A percentile compares a stretch with the other conserved stretches of the same genome.
phyloP scores from a whole-genome alignment of 495 filamentous ascomycete genomes.

The Penicillium taxi region DNA sequence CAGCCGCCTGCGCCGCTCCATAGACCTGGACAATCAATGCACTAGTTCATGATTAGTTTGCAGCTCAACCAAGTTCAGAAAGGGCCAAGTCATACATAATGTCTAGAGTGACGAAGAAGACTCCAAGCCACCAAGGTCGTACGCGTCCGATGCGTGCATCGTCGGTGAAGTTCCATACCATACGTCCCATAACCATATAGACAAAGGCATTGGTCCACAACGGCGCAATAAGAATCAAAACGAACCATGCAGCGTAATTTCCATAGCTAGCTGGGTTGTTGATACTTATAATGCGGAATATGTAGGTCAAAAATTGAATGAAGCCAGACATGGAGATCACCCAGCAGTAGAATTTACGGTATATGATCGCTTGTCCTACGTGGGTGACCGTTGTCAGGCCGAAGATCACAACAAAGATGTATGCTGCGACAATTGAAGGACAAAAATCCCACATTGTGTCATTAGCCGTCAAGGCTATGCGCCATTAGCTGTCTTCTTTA shows the following conservation, averaged over 20 bases:
- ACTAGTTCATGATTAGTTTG: conserved; percentile 5
- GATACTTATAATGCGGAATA: conserved; percentile 26
- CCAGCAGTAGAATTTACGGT: conserved; percentile 42
- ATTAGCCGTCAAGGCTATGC: conserved; percentile 1
- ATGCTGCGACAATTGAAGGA: conserved; percentile 12
- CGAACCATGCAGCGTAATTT: conserved; percentile 21
- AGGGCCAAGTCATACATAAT: conserved; percentile 7
- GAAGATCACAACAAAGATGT: conserved; percentile 33
- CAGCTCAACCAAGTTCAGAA: neutral
- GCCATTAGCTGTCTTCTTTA: neutral
- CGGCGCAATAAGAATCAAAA: conserved; percentile 21
- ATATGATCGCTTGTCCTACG: conserved; percentile 31
- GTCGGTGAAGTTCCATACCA: conserved; percentile 13
- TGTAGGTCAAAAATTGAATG: conserved; percentile 35
- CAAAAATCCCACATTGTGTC: conserved; percentile 7
- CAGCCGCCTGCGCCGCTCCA: conserved; percentile 7
- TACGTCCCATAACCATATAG: conserved; percentile 17
- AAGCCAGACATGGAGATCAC: conserved; percentile 38
- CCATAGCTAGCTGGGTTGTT: conserved; percentile 9
- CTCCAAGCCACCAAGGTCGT: conserved; percentile 7
- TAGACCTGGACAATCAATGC: conserved; percentile 16
- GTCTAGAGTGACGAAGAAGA: conserved; percentile 12
- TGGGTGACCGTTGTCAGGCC: conserved; percentile 29
- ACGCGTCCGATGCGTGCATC: conserved; percentile 6
- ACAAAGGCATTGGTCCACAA: conserved; percentile 17